Evolutionary conservation across 768 basidiomycete species (phyloP).

Genomic region (Tricholoma furcatifolium): DNA sequence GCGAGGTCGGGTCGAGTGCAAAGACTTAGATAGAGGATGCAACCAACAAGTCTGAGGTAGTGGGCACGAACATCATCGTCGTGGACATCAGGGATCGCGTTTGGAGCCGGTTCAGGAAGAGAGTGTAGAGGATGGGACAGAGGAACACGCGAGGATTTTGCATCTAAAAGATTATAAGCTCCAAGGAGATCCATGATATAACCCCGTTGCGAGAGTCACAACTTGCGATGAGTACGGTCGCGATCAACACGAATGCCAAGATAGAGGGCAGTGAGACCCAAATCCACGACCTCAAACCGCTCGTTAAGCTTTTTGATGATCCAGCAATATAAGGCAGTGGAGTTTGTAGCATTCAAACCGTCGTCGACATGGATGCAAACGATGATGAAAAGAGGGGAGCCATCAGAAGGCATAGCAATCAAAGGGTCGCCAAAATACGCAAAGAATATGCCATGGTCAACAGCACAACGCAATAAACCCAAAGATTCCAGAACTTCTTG

Average conservation of each 20-base stretch:
- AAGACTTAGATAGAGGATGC: neutral
- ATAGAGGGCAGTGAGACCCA: too few relatives aligned
- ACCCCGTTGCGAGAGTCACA: neutral
- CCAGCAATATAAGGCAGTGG: neutral
- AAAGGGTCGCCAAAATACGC: neutral
- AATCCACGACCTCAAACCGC: too few relatives aligned
- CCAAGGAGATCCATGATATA: too few relatives aligned
- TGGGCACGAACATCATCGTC: neutral
- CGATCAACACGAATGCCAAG: too few relatives aligned
- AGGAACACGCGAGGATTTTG: too few relatives aligned
- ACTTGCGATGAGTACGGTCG: neutral
- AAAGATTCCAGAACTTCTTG: neutral
- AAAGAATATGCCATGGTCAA: neutral
- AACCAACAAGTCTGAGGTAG: neutral
- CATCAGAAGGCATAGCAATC: neutral
- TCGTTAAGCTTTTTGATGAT: too few relatives aligned
- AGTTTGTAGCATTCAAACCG: too few relatives aligned
- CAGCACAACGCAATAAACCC: neutral
- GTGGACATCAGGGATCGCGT: neutral
- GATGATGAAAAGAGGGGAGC: too few relatives aligned
- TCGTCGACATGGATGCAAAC: too few relatives aligned
- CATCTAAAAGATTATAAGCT: neutral
- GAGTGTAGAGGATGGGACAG: neutral
- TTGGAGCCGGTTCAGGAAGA: neutral
- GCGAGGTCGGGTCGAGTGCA: neutral